Percentiles rank a stretch among this genome's conserved stretches.
phyloP scores from a whole-genome alignment of 2,329 filamentous ascomycete genomes.

The Cytospora leucostoma region DNA sequence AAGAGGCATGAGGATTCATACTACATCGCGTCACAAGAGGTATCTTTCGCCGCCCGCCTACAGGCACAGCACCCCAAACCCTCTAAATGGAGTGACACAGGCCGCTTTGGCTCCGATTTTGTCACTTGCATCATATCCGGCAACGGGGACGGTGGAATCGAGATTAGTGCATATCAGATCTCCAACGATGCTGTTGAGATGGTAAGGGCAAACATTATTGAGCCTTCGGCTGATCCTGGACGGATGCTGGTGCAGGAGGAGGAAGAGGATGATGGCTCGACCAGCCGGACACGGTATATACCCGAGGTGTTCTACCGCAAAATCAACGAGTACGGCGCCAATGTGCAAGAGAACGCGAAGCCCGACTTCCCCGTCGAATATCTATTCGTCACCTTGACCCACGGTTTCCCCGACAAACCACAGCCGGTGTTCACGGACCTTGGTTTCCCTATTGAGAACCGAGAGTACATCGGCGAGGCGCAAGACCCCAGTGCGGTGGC shows the following conservation, averaged over 20 bases:
- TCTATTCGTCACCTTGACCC: constrained; percentile 90
- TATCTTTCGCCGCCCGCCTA: constrained; percentile 82
- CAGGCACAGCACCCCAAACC: constrained; percentile 87
- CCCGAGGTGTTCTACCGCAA: constrained; percentile 95
- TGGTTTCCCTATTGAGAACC: constrained; percentile 88
- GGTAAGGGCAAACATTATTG: constrained; percentile 91
- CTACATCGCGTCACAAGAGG: constrained; percentile 88
- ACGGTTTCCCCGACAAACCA: constrained; percentile 85
- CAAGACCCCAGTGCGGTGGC: constrained; percentile 74
- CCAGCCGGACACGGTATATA: constrained; percentile 79
- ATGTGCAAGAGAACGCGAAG: constrained; percentile 96
- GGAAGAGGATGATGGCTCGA: constrained; percentile 74
- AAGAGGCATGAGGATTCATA: constrained; percentile 96
- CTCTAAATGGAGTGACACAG: constrained; percentile 96
- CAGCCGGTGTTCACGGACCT: constrained; percentile 74
- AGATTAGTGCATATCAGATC: constrained; percentile 89
- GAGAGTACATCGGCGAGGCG: constrained; percentile 79
- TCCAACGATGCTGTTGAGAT: constrained; percentile 97
- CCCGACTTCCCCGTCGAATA: constrained; percentile 97
- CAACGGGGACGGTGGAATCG: constrained; percentile 84
- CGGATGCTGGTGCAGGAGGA: constrained; percentile 95
- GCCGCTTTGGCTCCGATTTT: constrained; percentile 92
- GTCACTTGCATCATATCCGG: constrained; percentile 96
- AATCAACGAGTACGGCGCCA: constrained; percentile 95
- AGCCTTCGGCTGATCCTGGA: constrained; percentile 88